Percentiles rank a stretch among this genome's conserved stretches.
Conservation (phyloP, 352 stramenopile genomes). For the Globisporangium echinulatum region DNA sequence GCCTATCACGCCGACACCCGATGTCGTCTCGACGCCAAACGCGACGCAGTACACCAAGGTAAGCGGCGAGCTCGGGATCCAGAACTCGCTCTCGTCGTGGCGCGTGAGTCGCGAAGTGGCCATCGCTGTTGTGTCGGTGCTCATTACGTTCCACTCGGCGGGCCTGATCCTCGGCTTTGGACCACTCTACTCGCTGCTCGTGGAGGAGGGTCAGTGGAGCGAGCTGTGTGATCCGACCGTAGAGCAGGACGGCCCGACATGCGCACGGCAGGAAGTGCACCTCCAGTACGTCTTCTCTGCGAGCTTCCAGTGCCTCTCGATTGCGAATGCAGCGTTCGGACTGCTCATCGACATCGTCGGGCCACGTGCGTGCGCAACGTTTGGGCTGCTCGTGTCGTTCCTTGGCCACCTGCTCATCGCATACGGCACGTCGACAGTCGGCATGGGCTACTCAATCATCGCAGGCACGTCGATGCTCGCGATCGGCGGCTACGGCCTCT, state of each 20-base stretch:
- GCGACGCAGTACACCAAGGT: slow-evolving; percentile 10
- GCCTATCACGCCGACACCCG: no score
- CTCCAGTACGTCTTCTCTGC: slow-evolving; percentile 53
- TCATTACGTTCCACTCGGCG: slow-evolving; percentile 27
- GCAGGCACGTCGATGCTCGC: slow-evolving; percentile 32
- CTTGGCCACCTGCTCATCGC: slow-evolving; percentile 39
- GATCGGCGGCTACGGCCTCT: slow-evolving; percentile 36
- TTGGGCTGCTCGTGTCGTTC: slow-evolving; percentile 33
- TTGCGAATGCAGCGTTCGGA: slow-evolving; percentile 39
- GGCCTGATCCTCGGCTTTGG: slow-evolving; percentile 47
- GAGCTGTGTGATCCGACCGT: slow-evolving; percentile 26
- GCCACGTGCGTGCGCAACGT: slow-evolving; percentile 22
- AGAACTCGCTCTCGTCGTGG: slow-evolving; percentile 27
- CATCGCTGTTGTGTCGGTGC: slow-evolving; percentile 18
- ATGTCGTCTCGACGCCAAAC: no score
- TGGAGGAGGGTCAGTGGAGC: slow-evolving; percentile 36
- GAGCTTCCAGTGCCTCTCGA: slow-evolving; percentile 37
- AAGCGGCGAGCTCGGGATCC: slow-evolving; percentile 14
- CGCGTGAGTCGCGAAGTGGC: slow-evolving; percentile 16
- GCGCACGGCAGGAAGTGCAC: slow-evolving; percentile 33
- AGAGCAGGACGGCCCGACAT: slow-evolving; percentile 20
- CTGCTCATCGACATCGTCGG: slow-evolving; percentile 39
- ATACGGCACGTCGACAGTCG: slow-evolving; percentile 25
- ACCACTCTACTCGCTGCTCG: slow-evolving; percentile 40
- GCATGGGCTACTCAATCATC: slow-evolving; percentile 32